Percentiles rank a stretch among this genome's conserved stretches.
Conservation (phyloP, 768 basidiomycete species). For the Trametes meyenii region DNA sequence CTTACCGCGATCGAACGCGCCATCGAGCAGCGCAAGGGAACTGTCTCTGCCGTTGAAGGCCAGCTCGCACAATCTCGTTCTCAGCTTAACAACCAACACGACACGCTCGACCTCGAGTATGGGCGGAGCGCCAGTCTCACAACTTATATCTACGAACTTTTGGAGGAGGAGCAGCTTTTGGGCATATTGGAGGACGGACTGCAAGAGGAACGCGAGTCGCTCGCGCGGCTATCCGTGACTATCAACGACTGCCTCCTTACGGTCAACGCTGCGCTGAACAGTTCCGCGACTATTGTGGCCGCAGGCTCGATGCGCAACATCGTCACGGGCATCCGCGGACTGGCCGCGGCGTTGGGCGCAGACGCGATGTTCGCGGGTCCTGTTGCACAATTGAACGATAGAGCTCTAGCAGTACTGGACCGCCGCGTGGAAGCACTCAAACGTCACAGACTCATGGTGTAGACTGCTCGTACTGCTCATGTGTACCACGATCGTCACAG, state of each 20-base stretch:
- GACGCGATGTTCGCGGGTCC: conserved; percentile 11
- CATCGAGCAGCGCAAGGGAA: background rate
- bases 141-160: background rate
- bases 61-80: background rate
- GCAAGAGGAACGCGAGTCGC: background rate
- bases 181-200: background rate
- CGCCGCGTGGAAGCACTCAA: background rate
- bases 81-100: background rate
- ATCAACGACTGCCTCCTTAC: conserved; percentile 9
- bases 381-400: background rate
- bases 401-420: background rate
- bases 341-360: background rate
- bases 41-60: background rate
- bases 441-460: background rate
- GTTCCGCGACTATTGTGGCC: background rate
- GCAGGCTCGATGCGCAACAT: conserved; percentile 1
- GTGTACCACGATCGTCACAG: too few relatives aligned
- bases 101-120: background rate
- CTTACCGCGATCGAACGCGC: background rate
- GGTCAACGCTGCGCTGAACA: conserved; percentile 3
- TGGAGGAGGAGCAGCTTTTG: background rate
- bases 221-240: background rate
- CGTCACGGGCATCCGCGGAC: conserved; percentile 1
- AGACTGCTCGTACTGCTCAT: background rate
- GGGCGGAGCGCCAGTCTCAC: background rate